These are phyloP conservation scores for Pyrus hybrid DNA, from an alignment of 331 rosid species.

Conservation along the genomic window DNA sequence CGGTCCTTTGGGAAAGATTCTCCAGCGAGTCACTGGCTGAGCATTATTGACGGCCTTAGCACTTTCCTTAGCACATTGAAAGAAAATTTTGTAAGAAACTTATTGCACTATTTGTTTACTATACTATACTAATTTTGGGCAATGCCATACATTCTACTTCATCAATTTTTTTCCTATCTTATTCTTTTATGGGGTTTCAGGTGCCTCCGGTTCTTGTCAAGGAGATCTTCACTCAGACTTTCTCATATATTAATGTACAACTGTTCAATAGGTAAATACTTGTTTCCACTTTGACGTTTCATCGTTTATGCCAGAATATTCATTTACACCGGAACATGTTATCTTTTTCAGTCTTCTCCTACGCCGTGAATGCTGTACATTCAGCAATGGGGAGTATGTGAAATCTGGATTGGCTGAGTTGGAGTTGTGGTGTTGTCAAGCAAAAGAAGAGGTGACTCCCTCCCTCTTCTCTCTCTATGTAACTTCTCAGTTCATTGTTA, in stretches of 20 bases:
- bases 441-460: slow-evolving; percentile 75
- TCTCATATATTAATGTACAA: slow-evolving; percentile 80
- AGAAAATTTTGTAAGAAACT: slow-evolving; percentile 81
- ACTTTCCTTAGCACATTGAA: slow-evolving; percentile 75
- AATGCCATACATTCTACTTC: background rate
- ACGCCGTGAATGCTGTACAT: slow-evolving; percentile 94
- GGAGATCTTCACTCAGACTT: slow-evolving; percentile 74
- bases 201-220: slow-evolving; percentile 86
- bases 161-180: background rate
- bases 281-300: background rate
- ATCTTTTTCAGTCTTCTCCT: slow-evolving; percentile 67
- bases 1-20: slow-evolving; percentile 93
- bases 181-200: slow-evolving; percentile 32
- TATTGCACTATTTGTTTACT: background rate
- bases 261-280: slow-evolving; percentile 77
- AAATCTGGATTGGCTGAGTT: slow-evolving; percentile 92
- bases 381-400: slow-evolving; percentile 89
- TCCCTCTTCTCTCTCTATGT: background rate
- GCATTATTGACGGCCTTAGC: slow-evolving; percentile 87
- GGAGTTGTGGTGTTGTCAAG: slow-evolving; percentile 92
- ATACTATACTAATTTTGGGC: background rate
- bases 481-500: background rate
- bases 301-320: background rate
- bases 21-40: slow-evolving; percentile 89
- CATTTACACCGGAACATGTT: background rate